Conservation (phyloP, 345 rosid genomes). For the sweet orange (Citrus sinensis) region DVS_A1.0 CM039165.1:30485501-30486000, state of each 20-base stretch:
- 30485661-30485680: slow-evolving; percentile 67
- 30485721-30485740: slow-evolving; percentile 54
- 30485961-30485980: slow-evolving; percentile 88
- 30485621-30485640: neutral
- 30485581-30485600: neutral
- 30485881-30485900: slow-evolving; percentile 31
- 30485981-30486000: slow-evolving; percentile 90
- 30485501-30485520: too few species aligned
- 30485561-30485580: neutral
- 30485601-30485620: neutral
- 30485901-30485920: slow-evolving; percentile 56
- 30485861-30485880: neutral
- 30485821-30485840: too few species aligned
- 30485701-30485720: slow-evolving; percentile 44
- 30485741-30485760: slow-evolving; percentile 85
- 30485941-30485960: slow-evolving; percentile 54
- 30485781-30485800: slow-evolving; percentile 55
- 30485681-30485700: slow-evolving; percentile 66
- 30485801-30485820: neutral
- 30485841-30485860: too few species aligned
- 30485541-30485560: neutral
- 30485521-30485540: neutral
- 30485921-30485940: slow-evolving; percentile 67
- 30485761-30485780: slow-evolving; percentile 77
- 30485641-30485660: slow-evolving; percentile 42